Percentiles rank a stretch among this genome's conserved stretches.
These are phyloP conservation scores for Fraxinus sp. DNA, from an alignment of 305 asterid species.

Conservation along the genomic window DNA sequence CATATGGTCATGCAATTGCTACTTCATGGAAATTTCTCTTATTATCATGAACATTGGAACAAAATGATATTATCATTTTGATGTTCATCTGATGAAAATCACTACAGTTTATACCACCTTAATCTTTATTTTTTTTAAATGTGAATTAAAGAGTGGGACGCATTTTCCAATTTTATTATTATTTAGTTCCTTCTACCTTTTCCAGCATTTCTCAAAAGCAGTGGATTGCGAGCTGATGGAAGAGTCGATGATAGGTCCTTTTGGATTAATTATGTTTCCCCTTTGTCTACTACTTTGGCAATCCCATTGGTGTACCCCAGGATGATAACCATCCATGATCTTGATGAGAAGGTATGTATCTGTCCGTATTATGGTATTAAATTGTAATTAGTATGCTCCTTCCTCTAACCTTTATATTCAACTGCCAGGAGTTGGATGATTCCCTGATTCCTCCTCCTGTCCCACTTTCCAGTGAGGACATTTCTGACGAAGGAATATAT, in stretches of 20 bases:
- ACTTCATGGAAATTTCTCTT: background rate
- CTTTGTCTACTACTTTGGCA: slow-evolving; percentile 69
- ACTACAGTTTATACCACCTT: background rate
- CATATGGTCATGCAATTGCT: background rate
- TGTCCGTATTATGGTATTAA: background rate
- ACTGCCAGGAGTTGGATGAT: slow-evolving; percentile 59
- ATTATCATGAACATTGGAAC: background rate
- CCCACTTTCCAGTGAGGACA: slow-evolving; percentile 74
- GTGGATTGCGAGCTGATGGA: slow-evolving; percentile 73
- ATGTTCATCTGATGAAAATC: background rate
- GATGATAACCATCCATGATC: slow-evolving; percentile 77
- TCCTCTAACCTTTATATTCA: slow-evolving; percentile 25
- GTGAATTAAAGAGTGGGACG: background rate
- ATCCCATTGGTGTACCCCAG: slow-evolving; percentile 89
- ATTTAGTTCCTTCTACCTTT: slow-evolving; percentile 18
- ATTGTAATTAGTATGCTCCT: slow-evolving; percentile 7
- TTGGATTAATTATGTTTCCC: slow-evolving; percentile 78
- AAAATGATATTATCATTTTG: background rate
- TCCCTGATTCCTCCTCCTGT: slow-evolving; percentile 53
- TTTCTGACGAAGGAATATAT: slow-evolving; percentile 67
- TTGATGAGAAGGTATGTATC: slow-evolving; percentile 60
- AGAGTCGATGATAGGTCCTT: slow-evolving; percentile 79
- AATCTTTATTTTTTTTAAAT: background rate
- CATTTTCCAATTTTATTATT: background rate
- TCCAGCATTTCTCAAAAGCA: slow-evolving; percentile 78